Conservation (phyloP, 495 filamentous ascomycete species). For the Tuber indicum region DNA sequence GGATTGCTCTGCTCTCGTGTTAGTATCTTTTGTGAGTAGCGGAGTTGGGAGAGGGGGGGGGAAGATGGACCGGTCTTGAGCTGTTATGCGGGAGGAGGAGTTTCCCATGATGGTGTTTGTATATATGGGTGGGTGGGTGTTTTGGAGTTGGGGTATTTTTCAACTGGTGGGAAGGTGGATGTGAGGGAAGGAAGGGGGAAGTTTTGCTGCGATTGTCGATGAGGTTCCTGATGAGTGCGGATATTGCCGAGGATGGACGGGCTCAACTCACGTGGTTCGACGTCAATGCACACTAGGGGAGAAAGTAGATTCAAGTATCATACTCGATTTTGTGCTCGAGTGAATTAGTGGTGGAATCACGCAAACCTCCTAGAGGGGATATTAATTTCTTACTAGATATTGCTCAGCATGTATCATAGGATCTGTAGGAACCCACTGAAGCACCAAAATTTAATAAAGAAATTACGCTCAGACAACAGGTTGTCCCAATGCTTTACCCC, state of each 20-base stretch:
- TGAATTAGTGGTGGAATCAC: too few relatives aligned
- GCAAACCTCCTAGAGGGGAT: too few relatives aligned
- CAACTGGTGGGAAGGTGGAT: neutral
- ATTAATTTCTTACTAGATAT: too few relatives aligned
- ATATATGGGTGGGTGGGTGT: neutral
- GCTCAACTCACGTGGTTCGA: neutral
- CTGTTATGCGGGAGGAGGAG: slow-evolving; percentile 29
- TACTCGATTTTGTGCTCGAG: too few relatives aligned
- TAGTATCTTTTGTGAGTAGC: slow-evolving; percentile 47
- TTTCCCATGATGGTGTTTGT: slow-evolving; percentile 29
- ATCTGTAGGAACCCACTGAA: too few relatives aligned
- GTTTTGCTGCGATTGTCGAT: neutral
- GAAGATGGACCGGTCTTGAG: slow-evolving; percentile 34
- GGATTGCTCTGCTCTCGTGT: slow-evolving; percentile 62
- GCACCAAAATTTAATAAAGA: too few relatives aligned
- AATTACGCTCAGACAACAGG: too few relatives aligned
- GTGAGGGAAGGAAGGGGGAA: neutral
- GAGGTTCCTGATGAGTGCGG: neutral
- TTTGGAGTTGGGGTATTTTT: neutral
- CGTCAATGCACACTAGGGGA: neutral
- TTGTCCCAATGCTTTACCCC: too few relatives aligned
- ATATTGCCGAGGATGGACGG: neutral
- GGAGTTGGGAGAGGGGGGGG: slow-evolving; percentile 12
- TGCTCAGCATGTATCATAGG: too few relatives aligned
- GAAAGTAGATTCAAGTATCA: neutral